Percentiles rank a stretch among this genome's conserved stretches.
phyloP scores from a whole-genome alignment of 1,139 yeast species.

The Kurtzmaniella quercitrusa region DNA sequence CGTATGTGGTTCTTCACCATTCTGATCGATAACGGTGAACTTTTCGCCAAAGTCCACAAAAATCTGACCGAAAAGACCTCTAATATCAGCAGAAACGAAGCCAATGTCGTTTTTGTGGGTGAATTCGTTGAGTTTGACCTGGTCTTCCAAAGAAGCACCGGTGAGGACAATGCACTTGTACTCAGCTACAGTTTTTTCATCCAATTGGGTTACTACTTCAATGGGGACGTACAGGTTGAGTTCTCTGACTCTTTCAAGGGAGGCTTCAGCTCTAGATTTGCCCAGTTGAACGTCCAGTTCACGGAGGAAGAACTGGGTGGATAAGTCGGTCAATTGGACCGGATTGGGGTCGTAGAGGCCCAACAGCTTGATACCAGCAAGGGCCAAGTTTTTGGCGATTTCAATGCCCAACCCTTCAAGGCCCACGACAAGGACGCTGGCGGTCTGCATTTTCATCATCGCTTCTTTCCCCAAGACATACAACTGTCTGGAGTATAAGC shows the following conservation, averaged over 20 bases:
- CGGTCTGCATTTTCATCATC: slow-evolving; percentile 92
- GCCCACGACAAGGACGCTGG: slow-evolving; percentile 86
- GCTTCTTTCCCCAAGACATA: slow-evolving; percentile 95
- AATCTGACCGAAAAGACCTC: slow-evolving; percentile 84
- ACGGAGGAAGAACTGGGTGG: slow-evolving; percentile 81
- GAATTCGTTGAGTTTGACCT: slow-evolving; percentile 66
- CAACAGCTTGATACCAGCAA: slow-evolving; percentile 94
- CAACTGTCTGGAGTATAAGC: slow-evolving; percentile 91
- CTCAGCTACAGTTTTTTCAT: slow-evolving; percentile 46
- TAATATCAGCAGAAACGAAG: slow-evolving; percentile 74
- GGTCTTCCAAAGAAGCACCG: slow-evolving; percentile 69
- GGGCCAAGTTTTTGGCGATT: slow-evolving; percentile 91
- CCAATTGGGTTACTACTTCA: slow-evolving; percentile 54
- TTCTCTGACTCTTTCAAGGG: slow-evolving; percentile 67
- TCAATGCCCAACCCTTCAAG: slow-evolving; percentile 90
- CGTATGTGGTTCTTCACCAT: slow-evolving; percentile 86
- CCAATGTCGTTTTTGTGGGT: slow-evolving; percentile 74
- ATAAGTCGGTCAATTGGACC: slow-evolving; percentile 65
- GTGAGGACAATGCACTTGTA: slow-evolving; percentile 85
- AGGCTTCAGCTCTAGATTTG: slow-evolving; percentile 66
- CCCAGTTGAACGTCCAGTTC: slow-evolving; percentile 61
- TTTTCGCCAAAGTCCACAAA: slow-evolving; percentile 87
- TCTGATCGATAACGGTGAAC: slow-evolving; percentile 77
- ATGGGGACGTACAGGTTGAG: slow-evolving; percentile 89
- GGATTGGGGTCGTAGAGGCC: slow-evolving; percentile 81